phyloP scores from a whole-genome alignment of 2,329 filamentous ascomycete genomes.

The Claviceps maximensis region DNA sequence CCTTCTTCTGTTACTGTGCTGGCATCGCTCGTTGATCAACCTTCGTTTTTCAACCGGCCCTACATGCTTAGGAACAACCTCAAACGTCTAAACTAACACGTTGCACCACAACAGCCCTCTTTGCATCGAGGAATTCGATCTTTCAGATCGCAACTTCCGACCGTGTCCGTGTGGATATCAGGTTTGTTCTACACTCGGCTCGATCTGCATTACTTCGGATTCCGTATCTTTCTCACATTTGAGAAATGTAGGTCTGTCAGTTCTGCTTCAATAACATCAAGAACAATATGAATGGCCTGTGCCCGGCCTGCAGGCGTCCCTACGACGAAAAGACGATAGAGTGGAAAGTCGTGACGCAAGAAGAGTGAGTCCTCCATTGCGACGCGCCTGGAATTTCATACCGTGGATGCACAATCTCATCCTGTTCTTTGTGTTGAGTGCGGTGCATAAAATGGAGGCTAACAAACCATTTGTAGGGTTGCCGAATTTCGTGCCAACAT shows the following conservation, averaged over 20 bases:
- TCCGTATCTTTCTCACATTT: not conserved
- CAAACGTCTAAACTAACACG: not conserved
- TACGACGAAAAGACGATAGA: conserved; percentile 97
- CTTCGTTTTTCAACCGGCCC: conserved; percentile 5
- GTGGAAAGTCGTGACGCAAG: conserved; percentile 86
- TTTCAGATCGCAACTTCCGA: conserved; percentile 92
- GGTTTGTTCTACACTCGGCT: conserved; percentile 36
- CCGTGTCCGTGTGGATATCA: conserved; percentile 97
- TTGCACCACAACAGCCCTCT: conserved; percentile 54
- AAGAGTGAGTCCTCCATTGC: conserved; percentile 57
- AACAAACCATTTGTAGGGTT: conserved; percentile 33
- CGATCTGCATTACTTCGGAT: not conserved
- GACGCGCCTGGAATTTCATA: not conserved
- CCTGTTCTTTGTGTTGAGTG: not conserved
- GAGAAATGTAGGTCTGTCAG: conserved; percentile 67
- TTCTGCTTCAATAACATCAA: conserved; percentile 99
- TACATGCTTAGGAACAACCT: not conserved
- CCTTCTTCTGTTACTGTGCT: not conserved
- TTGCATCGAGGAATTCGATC: conserved; percentile 97
- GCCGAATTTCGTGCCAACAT: conserved; percentile 65
- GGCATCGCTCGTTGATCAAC: not conserved
- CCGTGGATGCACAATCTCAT: not conserved
- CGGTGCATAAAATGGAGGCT: not conserved
- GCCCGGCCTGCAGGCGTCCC: conserved; percentile 87
- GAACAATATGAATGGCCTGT: conserved; percentile 92